A percentile compares a stretch with the other conserved stretches of the same genome.
phyloP scores from a whole-genome alignment of 2,329 filamentous ascomycete genomes.

The Epichloe sibirici region DNA sequence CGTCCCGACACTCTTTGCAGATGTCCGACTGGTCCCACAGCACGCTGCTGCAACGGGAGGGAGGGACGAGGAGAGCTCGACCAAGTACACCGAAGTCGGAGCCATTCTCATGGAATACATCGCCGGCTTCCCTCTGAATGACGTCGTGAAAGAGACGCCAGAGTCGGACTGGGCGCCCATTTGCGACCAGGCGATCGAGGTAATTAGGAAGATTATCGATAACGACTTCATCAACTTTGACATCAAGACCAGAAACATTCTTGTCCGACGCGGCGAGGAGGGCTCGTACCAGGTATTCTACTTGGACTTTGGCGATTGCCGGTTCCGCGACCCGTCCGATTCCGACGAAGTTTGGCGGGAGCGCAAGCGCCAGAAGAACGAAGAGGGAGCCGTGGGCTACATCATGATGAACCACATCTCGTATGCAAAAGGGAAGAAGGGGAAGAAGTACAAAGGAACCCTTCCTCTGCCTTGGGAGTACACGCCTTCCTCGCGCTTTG shows the following conservation, averaged over 20 bases:
- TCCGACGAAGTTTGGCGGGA: background rate
- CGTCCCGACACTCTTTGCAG: background rate
- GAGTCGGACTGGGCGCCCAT: background rate
- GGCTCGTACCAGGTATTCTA: background rate
- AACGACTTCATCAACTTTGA: background rate
- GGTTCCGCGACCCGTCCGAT: background rate
- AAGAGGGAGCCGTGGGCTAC: background rate
- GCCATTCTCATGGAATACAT: background rate
- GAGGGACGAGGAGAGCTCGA: background rate
- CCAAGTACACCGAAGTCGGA: background rate
- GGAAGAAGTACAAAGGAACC: background rate
- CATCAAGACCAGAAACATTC: background rate
- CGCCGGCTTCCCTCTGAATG: background rate
- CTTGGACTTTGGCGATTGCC: background rate
- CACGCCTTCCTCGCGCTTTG: background rate
- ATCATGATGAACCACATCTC: background rate
- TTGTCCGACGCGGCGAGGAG: background rate
- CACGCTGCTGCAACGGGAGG: background rate
- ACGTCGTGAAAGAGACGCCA: background rate
- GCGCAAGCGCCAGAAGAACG: background rate
- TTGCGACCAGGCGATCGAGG: background rate
- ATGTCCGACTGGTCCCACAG: background rate
- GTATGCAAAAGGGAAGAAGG: background rate
- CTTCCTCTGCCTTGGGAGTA: background rate
- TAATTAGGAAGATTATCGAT: background rate